A percentile compares a stretch with the other conserved stretches of the same genome.
phyloP scores from a whole-genome alignment of 306 rosid genomes.

The Carpinus fangiana region DNA sequence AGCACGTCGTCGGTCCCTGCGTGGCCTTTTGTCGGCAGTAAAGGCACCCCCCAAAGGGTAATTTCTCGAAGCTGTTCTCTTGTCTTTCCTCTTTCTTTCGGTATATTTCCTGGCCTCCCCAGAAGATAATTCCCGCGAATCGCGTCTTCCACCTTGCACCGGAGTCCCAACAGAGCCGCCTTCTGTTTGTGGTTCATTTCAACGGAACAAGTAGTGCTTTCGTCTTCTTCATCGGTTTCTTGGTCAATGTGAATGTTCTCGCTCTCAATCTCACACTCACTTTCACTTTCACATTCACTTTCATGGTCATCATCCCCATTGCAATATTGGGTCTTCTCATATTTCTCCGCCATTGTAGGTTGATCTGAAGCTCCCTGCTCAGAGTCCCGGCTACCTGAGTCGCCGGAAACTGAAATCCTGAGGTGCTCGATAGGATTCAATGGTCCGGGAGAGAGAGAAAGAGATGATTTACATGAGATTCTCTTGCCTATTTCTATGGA shows the following conservation, averaged over 20 bases:
- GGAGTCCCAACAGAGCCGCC: constrained; percentile 57
- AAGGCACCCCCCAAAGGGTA: constrained; percentile 79
- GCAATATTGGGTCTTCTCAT: constrained; percentile 18
- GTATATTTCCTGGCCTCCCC: constrained; percentile 28
- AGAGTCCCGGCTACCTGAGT: constrained; percentile 25
- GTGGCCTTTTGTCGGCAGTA: constrained; percentile 75
- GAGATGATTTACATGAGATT: not conserved
- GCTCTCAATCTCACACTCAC: not conserved
- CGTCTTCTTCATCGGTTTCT: constrained; percentile 24
- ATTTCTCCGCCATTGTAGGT: constrained; percentile 25
- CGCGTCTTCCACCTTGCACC: constrained; percentile 69
- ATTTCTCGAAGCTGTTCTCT: constrained; percentile 44
- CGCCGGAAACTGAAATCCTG: constrained; percentile 22
- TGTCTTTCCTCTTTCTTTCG: not conserved
- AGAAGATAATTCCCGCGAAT: constrained; percentile 61
- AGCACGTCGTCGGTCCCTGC: constrained; percentile 66
- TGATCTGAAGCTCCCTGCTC: constrained; percentile 27
- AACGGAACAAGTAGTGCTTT: not conserved
- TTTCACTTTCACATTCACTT: not conserved
- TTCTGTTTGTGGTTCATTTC: constrained; percentile 46
- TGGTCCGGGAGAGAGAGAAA: not conserved
- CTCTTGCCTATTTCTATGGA: not conserved
- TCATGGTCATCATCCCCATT: not conserved
- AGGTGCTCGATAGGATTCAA: constrained; percentile 3
- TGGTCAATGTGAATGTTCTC: constrained; percentile 13